A percentile compares a stretch with the other conserved stretches of the same genome.
These are phyloP conservation scores for Colletotrichum theobromicola DNA, from an alignment of 2,329 filamentous ascomycete species.

Conservation along the genomic window DNA sequence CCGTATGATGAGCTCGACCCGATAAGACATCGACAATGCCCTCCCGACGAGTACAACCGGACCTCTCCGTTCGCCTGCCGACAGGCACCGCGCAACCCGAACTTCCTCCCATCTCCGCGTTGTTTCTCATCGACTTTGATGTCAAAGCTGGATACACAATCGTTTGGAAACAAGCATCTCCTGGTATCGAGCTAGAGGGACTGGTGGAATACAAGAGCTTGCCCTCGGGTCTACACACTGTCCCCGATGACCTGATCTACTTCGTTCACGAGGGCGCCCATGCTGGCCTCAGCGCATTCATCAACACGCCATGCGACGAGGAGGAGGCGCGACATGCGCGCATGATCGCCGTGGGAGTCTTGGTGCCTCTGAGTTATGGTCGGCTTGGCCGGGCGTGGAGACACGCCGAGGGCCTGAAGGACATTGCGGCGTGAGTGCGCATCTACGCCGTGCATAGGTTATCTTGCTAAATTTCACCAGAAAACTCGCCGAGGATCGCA, in stretches of 20 bases:
- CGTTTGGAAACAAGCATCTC: constrained; percentile 79
- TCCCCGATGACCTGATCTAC: constrained; percentile 88
- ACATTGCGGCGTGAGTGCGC: constrained; percentile 69
- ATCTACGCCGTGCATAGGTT: constrained; percentile 21
- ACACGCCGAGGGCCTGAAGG: constrained; percentile 78
- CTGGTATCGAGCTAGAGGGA: constrained; percentile 78
- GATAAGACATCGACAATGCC: constrained; percentile 23
- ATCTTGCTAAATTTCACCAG: constrained; percentile 38
- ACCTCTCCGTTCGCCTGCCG: constrained; percentile 43
- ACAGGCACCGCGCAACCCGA: constrained; percentile 43
- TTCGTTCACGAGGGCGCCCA: constrained; percentile 83
- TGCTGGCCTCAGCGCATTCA: constrained; percentile 90
- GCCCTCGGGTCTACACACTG: constrained; percentile 89
- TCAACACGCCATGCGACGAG: constrained; percentile 81
- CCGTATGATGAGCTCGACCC: constrained; percentile 8
- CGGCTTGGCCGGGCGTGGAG: constrained; percentile 88
- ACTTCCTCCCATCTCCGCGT: constrained; percentile 71
- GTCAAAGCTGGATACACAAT: constrained; percentile 92
- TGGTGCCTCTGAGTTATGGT: constrained; percentile 86
- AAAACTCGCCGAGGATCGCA: constrained; percentile 68
- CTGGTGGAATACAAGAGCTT: constrained; percentile 96
- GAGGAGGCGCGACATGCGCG: constrained; percentile 81
- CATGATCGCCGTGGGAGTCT: constrained; percentile 89
- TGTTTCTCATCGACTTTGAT: constrained; percentile 92
- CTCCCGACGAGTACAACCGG: constrained; percentile 43